These are phyloP conservation scores for Nelumbo lutea DNA, from an alignment of 164 flowering plant species.

Conservation along the genomic window DNA sequence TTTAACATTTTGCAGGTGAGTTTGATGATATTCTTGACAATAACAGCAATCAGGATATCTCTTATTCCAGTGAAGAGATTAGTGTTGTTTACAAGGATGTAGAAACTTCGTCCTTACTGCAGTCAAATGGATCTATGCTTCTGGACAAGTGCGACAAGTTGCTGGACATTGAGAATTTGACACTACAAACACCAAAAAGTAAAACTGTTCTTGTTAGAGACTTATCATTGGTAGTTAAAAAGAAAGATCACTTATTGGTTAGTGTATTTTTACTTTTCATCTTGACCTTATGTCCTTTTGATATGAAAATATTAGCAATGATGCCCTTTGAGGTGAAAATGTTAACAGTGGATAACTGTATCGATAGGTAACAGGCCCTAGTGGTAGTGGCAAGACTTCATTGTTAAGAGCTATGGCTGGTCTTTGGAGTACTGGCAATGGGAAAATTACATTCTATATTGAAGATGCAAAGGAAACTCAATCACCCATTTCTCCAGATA, in stretches of 20 bases:
- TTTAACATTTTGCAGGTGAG: slow-evolving; percentile 60
- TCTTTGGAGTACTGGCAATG: slow-evolving; percentile 86
- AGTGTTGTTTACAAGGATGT: slow-evolving; percentile 28
- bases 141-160: slow-evolving; percentile 30
- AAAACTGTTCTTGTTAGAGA: slow-evolving; percentile 58
- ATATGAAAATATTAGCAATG: not conserved
- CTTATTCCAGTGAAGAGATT: slow-evolving; percentile 48
- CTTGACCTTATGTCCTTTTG: not conserved
- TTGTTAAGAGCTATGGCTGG: slow-evolving; percentile 92
- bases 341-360: not conserved
- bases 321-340: not conserved
- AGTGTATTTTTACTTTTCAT: slow-evolving; percentile 17
- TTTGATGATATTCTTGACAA: slow-evolving; percentile 82
- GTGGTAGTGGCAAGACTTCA: slow-evolving; percentile 97
- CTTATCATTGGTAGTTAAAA: slow-evolving; percentile 50
- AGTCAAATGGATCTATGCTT: slow-evolving; percentile 47
- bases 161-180: slow-evolving; percentile 61
- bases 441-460: slow-evolving; percentile 60
- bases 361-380: slow-evolving; percentile 78
- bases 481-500: slow-evolving; percentile 21
- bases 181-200: slow-evolving; percentile 69
- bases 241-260: slow-evolving; percentile 77
- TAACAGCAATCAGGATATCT: slow-evolving; percentile 22
- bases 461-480: slow-evolving; percentile 27
- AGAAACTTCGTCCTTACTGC: slow-evolving; percentile 21